These are phyloP conservation scores for Phytopythium oedochilum DNA, from an alignment of 352 stramenopile species.

Conservation along the genomic window DNA sequence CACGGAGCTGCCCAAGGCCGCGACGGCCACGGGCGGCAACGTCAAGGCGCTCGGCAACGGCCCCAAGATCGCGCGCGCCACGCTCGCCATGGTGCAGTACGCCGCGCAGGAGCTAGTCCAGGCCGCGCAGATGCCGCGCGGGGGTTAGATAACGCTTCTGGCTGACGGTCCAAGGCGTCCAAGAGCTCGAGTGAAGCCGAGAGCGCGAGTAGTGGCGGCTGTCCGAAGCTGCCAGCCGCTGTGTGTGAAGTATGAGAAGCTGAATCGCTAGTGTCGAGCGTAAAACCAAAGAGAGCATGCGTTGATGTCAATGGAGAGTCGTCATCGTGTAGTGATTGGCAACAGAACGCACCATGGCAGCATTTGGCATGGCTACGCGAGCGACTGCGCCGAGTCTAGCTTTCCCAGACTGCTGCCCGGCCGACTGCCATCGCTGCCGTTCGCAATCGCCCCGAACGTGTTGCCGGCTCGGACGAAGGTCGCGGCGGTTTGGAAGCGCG, in stretches of 20 bases:
- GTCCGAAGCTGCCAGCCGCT: neutral
- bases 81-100: slow-evolving; percentile 50
- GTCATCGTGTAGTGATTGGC: too few relatives aligned
- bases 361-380: too few relatives aligned
- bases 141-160: slow-evolving; percentile 29
- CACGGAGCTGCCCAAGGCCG: slow-evolving; percentile 39
- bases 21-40: slow-evolving; percentile 27
- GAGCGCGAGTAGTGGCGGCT: neutral
- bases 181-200: too few relatives aligned
- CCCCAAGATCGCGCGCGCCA: slow-evolving; percentile 41
- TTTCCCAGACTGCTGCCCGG: too few relatives aligned
- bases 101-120: slow-evolving; percentile 33
- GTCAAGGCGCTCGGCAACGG: slow-evolving; percentile 41
- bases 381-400: too few relatives aligned
- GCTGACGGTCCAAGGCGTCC: too few relatives aligned
- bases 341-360: too few relatives aligned
- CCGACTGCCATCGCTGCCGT: neutral
- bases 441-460: neutral
- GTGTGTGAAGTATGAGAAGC: neutral
- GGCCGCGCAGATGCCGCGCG: slow-evolving; percentile 30
- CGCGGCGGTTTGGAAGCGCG: neutral
- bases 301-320: neutral
- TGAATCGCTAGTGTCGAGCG: neutral
- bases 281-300: neutral
- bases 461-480: neutral